These are phyloP conservation scores for Raffaelea albimanens DNA, from an alignment of 2,329 filamentous ascomycete species.

Conservation along the genomic window DNA sequence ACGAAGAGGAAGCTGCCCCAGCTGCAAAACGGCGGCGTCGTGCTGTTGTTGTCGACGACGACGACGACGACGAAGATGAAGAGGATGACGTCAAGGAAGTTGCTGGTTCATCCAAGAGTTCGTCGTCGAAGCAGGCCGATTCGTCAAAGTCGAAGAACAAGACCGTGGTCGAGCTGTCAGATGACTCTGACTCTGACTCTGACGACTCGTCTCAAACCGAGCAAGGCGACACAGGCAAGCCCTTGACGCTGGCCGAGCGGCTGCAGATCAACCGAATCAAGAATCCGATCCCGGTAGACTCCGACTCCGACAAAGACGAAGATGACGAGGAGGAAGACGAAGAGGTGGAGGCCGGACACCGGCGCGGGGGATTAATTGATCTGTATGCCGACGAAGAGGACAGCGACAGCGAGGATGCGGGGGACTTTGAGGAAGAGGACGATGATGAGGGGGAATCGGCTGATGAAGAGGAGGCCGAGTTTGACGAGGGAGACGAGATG, in stretches of 20 bases:
- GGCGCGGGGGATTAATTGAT: background rate
- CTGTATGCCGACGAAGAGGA: background rate
- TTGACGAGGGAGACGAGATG: background rate
- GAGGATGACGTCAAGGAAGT: background rate
- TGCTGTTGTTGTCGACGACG: background rate
- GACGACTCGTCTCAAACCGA: background rate
- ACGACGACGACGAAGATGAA: slow-evolving; percentile 3
- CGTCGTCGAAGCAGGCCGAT: background rate
- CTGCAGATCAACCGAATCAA: slow-evolving; percentile 2
- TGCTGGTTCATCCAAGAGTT: background rate
- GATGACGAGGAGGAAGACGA: background rate
- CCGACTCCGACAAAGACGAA: background rate
- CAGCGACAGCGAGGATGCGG: background rate
- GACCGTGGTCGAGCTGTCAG: background rate
- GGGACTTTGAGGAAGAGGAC: slow-evolving; percentile 1
- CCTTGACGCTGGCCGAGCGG: slow-evolving; percentile 6
- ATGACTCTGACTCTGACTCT: background rate
- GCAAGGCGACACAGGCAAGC: background rate
- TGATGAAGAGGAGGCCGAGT: background rate
- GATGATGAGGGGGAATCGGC: background rate
- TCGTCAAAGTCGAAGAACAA: background rate
- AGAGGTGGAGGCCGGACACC: background rate
- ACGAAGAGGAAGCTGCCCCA: background rate
- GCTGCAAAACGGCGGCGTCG: background rate
- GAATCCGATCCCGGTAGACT: slow-evolving; percentile 2